These are phyloP conservation scores for Magnolia changhungtana DNA, from an alignment of 164 flowering plant species.

Conservation along the genomic window DNA sequence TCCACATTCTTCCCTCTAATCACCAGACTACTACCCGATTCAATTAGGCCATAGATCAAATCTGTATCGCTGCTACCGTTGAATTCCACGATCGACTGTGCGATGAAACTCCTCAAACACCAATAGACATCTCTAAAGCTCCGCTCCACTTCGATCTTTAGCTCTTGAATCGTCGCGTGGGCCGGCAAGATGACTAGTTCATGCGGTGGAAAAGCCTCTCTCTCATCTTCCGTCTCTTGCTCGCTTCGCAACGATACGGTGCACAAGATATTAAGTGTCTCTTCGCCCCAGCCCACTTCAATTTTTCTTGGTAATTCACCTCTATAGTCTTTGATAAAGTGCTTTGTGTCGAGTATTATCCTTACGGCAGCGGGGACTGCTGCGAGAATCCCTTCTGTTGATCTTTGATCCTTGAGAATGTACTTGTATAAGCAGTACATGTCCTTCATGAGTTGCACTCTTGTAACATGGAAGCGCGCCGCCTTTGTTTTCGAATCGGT, in stretches of 20 bases:
- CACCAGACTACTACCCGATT: constrained; percentile 41
- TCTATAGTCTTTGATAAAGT: constrained; percentile 52
- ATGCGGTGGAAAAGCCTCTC: constrained; percentile 38
- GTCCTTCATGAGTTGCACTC: constrained; percentile 62
- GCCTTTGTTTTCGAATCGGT: constrained; percentile 22
- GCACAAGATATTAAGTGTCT: constrained; percentile 41
- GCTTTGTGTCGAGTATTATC: constrained; percentile 70
- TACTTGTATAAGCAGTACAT: constrained; percentile 50
- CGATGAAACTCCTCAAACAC: constrained; percentile 46
- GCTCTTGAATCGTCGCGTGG: constrained; percentile 51
- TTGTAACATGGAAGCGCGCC: constrained; percentile 29
- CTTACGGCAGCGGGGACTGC: constrained; percentile 51
- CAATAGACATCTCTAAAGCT: constrained; percentile 62
- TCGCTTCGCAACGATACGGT: constrained; percentile 30
- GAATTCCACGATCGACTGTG: constrained; percentile 33
- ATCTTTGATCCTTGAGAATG: constrained; percentile 44
- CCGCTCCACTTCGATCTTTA: constrained; percentile 55
- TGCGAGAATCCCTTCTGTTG: constrained; percentile 22
- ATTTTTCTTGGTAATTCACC: constrained; percentile 15
- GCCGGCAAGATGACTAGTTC: constrained; percentile 45
- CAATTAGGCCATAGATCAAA: constrained; percentile 33
- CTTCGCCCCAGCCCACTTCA: constrained; percentile 15
- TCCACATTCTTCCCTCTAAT: constrained; percentile 34
- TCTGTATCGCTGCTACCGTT: constrained; percentile 30
- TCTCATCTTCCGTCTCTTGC: constrained; percentile 9